These are phyloP conservation scores for Sporormia fimetaria DNA, from an alignment of 495 filamentous ascomycete genomes.

Conservation along the genomic window DNA sequence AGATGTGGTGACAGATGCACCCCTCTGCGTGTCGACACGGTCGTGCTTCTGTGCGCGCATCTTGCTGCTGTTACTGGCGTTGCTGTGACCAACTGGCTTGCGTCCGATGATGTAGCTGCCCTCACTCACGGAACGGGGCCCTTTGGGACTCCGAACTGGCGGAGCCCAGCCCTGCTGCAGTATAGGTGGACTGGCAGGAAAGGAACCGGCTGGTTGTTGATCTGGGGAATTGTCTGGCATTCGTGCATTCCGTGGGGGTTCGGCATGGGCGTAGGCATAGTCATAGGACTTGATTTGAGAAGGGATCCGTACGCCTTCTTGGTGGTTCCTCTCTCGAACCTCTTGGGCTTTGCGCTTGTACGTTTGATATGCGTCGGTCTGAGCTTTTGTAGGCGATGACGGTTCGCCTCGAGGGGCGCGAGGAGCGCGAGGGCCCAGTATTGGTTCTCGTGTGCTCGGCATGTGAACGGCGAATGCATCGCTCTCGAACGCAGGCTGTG, in stretches of 20 bases:
- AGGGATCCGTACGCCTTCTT: constrained; percentile 7
- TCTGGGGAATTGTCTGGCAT: constrained; percentile 6
- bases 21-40: neutral
- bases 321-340: constrained; percentile 6
- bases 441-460: constrained; percentile 20
- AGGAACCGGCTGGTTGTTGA: constrained; percentile 11
- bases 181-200: constrained; percentile 11
- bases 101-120: constrained; percentile 2
- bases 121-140: constrained; percentile 3
- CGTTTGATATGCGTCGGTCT: constrained; percentile 18
- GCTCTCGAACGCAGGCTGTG: constrained; percentile 20
- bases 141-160: neutral
- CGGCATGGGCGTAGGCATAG: constrained; percentile 5
- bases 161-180: constrained; percentile 1
- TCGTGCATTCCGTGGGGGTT: constrained; percentile 1
- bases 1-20: constrained; percentile 3
- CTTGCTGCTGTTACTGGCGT: neutral
- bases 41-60: neutral
- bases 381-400: constrained; percentile 8
- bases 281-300: constrained; percentile 13
- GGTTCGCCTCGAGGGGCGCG: constrained; percentile 3
- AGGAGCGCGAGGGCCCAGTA: constrained; percentile 4
- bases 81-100: constrained; percentile 5
- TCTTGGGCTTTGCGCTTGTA: constrained; percentile 16
- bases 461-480: constrained; percentile 20